Conservation (phyloP, 345 rosid genomes). For the Camelina sativa region DNA sequence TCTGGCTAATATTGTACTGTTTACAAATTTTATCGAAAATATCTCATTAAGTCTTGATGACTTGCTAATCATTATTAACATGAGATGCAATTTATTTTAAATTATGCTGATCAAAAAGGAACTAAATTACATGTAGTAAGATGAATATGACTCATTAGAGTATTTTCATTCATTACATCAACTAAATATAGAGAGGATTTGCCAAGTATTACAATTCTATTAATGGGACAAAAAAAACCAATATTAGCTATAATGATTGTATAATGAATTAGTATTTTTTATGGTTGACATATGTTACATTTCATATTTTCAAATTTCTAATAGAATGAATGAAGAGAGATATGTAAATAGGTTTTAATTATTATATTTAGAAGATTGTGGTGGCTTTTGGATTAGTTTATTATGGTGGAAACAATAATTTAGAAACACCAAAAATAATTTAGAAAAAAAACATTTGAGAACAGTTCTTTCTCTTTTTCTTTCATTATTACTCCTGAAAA, state of each 20-base stretch:
- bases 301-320: background rate
- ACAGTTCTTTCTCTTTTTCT: too few relatives aligned
- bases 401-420: background rate
- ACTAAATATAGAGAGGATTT: background rate
- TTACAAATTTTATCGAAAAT: background rate
- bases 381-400: background rate
- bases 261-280: background rate
- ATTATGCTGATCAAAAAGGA: background rate
- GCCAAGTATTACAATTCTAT: background rate
- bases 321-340: background rate
- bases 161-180: background rate
- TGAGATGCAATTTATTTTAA: background rate
- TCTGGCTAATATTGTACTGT: conserved; percentile 35
- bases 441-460: too few relatives aligned
- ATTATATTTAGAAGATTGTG: background rate
- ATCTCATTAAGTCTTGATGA: background rate
- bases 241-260: background rate
- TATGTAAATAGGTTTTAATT: background rate
- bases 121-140: background rate
- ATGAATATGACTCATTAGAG: background rate
- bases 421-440: too few relatives aligned
- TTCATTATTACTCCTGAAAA: too few relatives aligned
- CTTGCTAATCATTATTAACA: conserved; percentile 1
- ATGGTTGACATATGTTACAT: background rate
- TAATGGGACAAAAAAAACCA: background rate